Evolutionary conservation across 306 rosid species (phyloP).

Genomic region (Spatholobus suberectus): DNA sequence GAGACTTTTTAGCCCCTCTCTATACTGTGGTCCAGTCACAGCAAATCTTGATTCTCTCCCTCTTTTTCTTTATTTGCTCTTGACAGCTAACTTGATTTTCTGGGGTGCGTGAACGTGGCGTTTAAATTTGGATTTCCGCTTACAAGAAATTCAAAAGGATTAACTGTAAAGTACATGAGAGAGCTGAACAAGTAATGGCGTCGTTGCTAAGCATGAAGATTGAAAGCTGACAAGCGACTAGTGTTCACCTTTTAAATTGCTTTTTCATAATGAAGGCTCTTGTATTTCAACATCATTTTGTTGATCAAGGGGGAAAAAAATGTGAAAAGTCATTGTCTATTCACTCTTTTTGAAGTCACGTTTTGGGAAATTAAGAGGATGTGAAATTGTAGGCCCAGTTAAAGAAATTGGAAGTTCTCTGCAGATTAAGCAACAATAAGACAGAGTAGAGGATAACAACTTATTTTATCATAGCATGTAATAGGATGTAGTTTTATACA

Average conservation of each 20-base stretch:
- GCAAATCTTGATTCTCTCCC: not conserved
- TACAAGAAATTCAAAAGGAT: conserved; percentile 36
- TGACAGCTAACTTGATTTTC: conserved; percentile 21
- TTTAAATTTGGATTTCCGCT: conserved; percentile 13
- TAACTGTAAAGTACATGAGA: conserved; percentile 19
- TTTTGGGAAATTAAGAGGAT: not conserved
- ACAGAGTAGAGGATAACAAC: not conserved
- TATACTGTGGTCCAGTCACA: conserved; percentile 18
- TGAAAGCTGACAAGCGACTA: conserved; percentile 24
- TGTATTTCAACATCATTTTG: not conserved
- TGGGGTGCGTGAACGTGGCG: not conserved
- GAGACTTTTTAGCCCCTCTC: conserved; percentile 8
- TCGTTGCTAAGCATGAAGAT: conserved; percentile 33
- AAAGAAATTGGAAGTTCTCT: not conserved
- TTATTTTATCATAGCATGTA: not conserved
- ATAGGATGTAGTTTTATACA: not conserved
- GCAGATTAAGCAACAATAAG: not conserved
- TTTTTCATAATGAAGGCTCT: conserved; percentile 28
- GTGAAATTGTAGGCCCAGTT: not conserved
- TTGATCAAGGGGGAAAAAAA: not conserved
- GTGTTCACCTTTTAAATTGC: conserved; percentile 28
- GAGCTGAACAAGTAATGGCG: not conserved
- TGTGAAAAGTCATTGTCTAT: not conserved
- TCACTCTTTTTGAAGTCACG: not conserved
- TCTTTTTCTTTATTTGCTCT: conserved; percentile 4